phyloP scores from a whole-genome alignment of 345 rosid species.

The Citrus cavaleriei region DNA sequence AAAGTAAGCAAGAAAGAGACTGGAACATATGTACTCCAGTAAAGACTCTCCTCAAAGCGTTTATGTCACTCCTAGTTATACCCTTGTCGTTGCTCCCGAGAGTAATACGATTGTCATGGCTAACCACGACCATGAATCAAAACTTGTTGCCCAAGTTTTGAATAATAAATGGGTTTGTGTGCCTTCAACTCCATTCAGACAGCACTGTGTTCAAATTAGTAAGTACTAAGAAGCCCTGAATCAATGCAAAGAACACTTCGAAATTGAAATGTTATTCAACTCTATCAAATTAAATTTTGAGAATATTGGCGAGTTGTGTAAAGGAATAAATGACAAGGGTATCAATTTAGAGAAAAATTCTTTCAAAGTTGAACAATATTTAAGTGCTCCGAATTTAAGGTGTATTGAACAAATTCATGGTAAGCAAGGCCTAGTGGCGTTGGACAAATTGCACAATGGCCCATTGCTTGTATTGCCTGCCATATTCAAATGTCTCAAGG shows the following conservation, averaged over 20 bases:
- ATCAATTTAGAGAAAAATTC: no score
- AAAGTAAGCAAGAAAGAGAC: no score
- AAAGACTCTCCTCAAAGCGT: no score
- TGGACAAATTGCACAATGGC: no score
- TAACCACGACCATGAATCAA: background rate
- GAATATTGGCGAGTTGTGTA: background rate
- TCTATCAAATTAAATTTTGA: background rate
- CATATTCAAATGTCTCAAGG: no score
- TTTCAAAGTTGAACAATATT: no score
- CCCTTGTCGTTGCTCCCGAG: background rate
- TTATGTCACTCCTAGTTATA: background rate
- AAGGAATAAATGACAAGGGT: no score
- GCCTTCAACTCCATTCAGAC: background rate
- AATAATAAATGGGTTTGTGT: background rate
- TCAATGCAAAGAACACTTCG: background rate
- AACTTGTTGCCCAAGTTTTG: background rate
- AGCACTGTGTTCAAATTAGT: background rate
- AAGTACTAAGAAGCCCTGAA: background rate
- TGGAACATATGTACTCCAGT: no score
- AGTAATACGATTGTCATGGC: background rate
- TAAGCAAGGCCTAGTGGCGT: no score
- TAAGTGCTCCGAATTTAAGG: no score
- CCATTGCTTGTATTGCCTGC: no score
- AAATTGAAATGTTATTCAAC: background rate
- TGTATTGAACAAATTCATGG: no score